Evolutionary conservation across 495 filamentous ascomycete genomes (phyloP), one percentile per base, ranked within the genome.

Genomic region (Venustampulla echinocandica): DNA sequence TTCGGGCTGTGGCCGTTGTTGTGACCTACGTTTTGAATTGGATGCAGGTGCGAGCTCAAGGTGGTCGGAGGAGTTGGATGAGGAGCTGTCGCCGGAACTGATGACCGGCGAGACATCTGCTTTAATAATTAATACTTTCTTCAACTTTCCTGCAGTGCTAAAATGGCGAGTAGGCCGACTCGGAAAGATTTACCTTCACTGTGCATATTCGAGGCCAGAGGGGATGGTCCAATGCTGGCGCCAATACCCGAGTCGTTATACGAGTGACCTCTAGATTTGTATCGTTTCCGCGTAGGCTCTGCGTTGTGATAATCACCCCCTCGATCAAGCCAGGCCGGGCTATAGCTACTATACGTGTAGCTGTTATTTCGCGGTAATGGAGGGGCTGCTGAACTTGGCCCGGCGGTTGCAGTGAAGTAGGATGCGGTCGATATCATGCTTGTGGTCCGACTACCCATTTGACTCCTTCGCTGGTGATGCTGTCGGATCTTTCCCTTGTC

Each of bases 41-140:
- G n/a, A n/a, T n/a, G n/a, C n/a, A n/a, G n/a, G n/a, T n/a, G n/a
- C n/a, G n/a, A n/a, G n/a, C 11, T 50, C 47, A 10, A 53, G 46
- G 30, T 57, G 53, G 27, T 59, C 56, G 4, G 54, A 55, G n/a
- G 57, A 59, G 9, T 50, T 41, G 9, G 46, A 55, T 4, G 57
- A 57, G 4, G 47, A 51, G 36, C 46, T 46, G 20, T 54, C 55
- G 28, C 48, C 53, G 11, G 60, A 60, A 33, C 46, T 56, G 10
- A 42, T 27, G 10, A 52, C 53, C 9, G 60, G 60, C 10, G 60
- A 58, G 21, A 42, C 47, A 32, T 52, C 60, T 62, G 30, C 10
- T 3, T 14, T 15, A 11, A 6, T 24, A 24, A 38, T 58, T 27
- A 60, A 49, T 35, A 22, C 15, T 21, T 48, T 20, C 18, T 38